Percentiles rank a stretch among this genome's conserved stretches.
phyloP scores from a whole-genome alignment of 306 rosid genomes.

The Ceratonia siliqua region DNA sequence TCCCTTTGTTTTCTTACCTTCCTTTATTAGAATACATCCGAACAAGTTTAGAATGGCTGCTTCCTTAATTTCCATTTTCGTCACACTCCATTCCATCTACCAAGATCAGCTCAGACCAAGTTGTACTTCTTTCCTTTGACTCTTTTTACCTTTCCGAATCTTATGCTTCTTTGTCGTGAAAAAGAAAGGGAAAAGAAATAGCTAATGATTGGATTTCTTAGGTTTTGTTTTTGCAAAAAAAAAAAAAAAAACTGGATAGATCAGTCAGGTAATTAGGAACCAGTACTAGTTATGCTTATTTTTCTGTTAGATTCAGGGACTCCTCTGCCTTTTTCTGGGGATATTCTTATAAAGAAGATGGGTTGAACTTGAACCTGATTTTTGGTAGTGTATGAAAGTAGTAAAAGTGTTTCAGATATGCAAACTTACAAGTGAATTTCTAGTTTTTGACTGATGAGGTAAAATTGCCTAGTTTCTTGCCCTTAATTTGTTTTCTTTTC shows the following conservation, averaged over 20 bases:
- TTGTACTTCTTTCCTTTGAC: not conserved
- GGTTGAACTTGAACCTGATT: not conserved
- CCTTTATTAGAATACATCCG: no score
- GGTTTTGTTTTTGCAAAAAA: not conserved
- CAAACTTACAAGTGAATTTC: no score
- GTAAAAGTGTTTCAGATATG: not conserved
- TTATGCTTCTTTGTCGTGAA: not conserved
- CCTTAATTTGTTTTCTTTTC: not conserved
- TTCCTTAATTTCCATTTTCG: no score
- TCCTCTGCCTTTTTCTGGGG: conserved; percentile 12
- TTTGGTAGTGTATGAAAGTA: not conserved
- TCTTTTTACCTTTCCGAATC: not conserved
- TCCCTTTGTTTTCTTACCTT: not conserved
- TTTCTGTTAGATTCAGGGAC: not conserved
- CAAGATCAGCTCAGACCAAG: not conserved
- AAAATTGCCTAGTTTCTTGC: not conserved
- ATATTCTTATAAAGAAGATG: no score
- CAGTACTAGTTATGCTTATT: not conserved
- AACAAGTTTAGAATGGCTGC: not conserved
- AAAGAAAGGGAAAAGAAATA: not conserved
- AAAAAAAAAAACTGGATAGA: not conserved
- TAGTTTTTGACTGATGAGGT: not conserved
- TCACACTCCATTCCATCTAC: not conserved
- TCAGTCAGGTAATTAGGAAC: not conserved
- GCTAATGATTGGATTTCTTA: not conserved